Evolutionary conservation across 192 early-diverging fungal genomes (phyloP), one percentile per base, ranked within the genome.

Genomic region (Piromyces finnis): DNA sequence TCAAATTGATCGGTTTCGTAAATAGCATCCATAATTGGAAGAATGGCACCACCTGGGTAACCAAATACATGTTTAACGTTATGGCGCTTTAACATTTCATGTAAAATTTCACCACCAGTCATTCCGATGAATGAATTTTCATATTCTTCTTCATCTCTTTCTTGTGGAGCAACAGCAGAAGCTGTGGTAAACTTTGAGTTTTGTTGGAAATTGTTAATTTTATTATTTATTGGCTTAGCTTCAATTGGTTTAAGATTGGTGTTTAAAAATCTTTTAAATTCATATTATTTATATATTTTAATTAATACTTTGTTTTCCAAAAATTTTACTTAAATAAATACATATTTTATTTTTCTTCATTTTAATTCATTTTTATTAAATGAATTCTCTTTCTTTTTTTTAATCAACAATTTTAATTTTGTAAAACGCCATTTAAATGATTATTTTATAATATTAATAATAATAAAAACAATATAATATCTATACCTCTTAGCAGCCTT

Each of bases 11-110:
- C 90, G 77, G 92, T 94, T 84, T 98, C 92, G 88, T 99, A 91
- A 85, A 99, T 99, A 77, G 97, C 97, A 86, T 99, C 97, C 84
- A 96, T 98, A 13, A 99, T 96, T 13, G 97, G 97, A 82, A 99
- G 89, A 84, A 99, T 99, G 12, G 97, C 97, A 59, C 97, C 96
- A 80, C 96, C 97, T 28, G 97, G 97, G 84, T 99, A 99, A 22
- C 97, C 97, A 90, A 99, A 99, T 68, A 99, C 88, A 80, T 94
- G 93, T 84, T 96, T 92, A 35, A 99, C 97, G 78, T 88, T 90
- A 78, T 97, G 95, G 59, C 95, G 88, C 79, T 96, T 86, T 95
- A 99, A 96, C 97, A 98, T 98, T 84, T 98, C 95, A 88, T 99
- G 97, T 84, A 99, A 97, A 84, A 99, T 98, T 86, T 98, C 91